Evolutionary conservation across 192 early-diverging fungal species (phyloP), one percentile per base, ranked within the genome.

Genomic region (Podila epigama): DNA sequence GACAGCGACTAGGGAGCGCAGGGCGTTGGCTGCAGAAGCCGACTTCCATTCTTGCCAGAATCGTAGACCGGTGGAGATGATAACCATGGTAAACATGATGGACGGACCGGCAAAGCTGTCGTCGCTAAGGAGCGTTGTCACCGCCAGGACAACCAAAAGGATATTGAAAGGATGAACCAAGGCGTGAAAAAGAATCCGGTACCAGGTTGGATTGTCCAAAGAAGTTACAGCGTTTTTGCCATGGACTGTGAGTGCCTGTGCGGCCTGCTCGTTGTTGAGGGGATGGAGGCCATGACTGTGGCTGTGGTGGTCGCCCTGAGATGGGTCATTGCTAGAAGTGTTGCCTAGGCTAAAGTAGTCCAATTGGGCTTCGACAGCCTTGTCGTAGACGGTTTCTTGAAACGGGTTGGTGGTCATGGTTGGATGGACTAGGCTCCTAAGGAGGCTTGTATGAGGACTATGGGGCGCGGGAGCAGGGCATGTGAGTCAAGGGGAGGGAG

Each of bases 1-100:
- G 35, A 64, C 70, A 18, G 63, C 59, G 27, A 83, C 79, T 67
- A 85, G 61, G 0, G 77, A 70, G 10, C 69, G 69, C 25, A 85
- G 32, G 9, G 63, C 25, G 27, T 70, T 39, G 25, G 73, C 66
- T 1, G 79, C 69, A 2, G 56, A 28, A 2, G 66, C 67, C 15
- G 82, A 82, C 36, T 79, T 79, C 52, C 67, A 73, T 32, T 85
- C 84, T 50, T 84, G 83, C 67, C 69, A 69, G 56, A 84, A 84
- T 3, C 80, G 75, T 4, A 84, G 41, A 13, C 31, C 50, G 12
- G 81, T 69, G 1, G 80, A 82, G 7, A 84, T 32, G 5, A 70
- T 0, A 25, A 84, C 68, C 82, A 85, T 83, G 33, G 62, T 12
- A 33, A 81, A 68, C 68, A 81, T 75, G 51, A 85, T 59, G 18